These are phyloP conservation scores for Penicillium sp. DNA, from an alignment of 2,329 filamentous ascomycete species.

Conservation along the genomic window DNA sequence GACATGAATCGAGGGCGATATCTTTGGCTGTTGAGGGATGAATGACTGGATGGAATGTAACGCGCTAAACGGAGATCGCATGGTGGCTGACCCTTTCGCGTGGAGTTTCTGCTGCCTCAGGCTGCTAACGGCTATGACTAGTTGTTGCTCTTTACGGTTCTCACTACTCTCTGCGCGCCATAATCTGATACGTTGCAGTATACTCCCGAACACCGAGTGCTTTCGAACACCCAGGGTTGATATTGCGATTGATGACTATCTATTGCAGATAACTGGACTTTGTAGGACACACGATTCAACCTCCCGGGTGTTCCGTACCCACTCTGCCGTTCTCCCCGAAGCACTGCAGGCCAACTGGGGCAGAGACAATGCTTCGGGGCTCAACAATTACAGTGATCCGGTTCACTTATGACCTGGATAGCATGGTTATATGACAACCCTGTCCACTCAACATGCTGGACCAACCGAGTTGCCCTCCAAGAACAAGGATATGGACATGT, in stretches of 20 bases:
- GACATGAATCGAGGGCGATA: not conserved
- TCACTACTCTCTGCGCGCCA: not conserved
- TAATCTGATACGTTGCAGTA: not conserved
- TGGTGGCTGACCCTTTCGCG: slow-evolving; percentile 14
- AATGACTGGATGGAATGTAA: not conserved
- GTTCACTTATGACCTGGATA: not conserved
- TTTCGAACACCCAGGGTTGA: not conserved
- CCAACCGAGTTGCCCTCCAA: not conserved
- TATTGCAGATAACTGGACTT: not conserved
- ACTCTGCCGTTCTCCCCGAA: slow-evolving; percentile 4
- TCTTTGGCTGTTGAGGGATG: not conserved
- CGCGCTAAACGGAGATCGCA: slow-evolving; percentile 14
- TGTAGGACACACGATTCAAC: not conserved
- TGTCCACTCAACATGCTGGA: not conserved
- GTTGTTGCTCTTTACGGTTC: not conserved
- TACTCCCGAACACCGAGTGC: too few relatives aligned
- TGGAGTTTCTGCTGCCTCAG: slow-evolving; percentile 21
- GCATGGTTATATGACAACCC: not conserved
- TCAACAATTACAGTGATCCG: not conserved
- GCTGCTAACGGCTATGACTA: not conserved
- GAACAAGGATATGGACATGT: slow-evolving; percentile 20
- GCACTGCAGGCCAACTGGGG: not conserved
- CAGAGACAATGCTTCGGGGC: not conserved
- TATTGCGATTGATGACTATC: not conserved
- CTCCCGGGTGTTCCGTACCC: slow-evolving; percentile 9